These are phyloP conservation scores for Graphilbum ipis-grandicollis DNA, from an alignment of 2,329 filamentous ascomycete species.

Conservation along the genomic window DNA sequence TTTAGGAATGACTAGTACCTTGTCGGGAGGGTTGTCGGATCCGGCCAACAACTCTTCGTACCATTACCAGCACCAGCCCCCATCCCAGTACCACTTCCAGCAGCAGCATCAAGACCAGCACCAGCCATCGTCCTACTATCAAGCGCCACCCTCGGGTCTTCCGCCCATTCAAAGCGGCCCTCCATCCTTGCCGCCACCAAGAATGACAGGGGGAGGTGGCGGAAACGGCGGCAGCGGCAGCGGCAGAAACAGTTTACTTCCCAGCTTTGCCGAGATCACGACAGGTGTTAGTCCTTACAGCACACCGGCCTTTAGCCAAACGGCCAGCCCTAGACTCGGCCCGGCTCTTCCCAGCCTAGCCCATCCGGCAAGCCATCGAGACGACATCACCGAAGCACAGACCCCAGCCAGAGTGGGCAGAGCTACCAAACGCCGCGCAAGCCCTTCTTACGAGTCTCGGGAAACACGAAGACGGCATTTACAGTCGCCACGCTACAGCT, in stretches of 20 bases:
- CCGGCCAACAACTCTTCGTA: constrained; percentile 6
- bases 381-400: neutral
- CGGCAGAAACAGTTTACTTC: constrained; percentile 24
- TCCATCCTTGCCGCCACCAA: constrained; percentile 1
- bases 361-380: neutral
- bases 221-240: constrained; percentile 8
- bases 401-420: neutral
- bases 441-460: constrained; percentile 25
- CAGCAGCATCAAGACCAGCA: constrained; percentile 7
- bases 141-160: constrained; percentile 21
- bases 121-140: constrained; percentile 11
- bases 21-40: constrained; percentile 11
- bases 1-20: neutral
- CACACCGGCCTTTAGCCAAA: constrained; percentile 33
- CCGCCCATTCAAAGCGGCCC: constrained; percentile 29
- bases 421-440: constrained; percentile 34
- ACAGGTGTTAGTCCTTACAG: constrained; percentile 45
- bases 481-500: constrained; percentile 8
- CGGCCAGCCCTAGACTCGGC: constrained; percentile 23
- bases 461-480: constrained; percentile 27
- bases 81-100: constrained; percentile 13
- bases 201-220: constrained; percentile 8
- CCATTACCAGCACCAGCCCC: constrained; percentile 12
- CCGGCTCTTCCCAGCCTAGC: neutral
- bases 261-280: constrained; percentile 44